Percentiles rank a stretch among this genome's conserved stretches.
These are phyloP conservation scores for Cryphonectria naterciae DNA, from an alignment of 2,329 filamentous ascomycete species.

Conservation along the genomic window DNA sequence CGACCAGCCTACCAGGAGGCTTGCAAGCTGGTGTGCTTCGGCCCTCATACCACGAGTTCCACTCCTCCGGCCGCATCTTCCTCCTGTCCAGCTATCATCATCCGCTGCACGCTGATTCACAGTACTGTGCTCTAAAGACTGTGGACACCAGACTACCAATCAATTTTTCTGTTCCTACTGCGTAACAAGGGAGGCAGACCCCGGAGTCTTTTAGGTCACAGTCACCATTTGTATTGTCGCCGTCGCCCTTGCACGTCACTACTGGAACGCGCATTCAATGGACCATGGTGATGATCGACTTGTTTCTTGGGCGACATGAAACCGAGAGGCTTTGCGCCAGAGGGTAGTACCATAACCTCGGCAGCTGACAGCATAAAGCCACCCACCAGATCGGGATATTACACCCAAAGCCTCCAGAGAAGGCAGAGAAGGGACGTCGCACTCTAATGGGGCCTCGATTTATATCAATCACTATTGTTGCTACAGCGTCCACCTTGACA, in stretches of 20 bases:
- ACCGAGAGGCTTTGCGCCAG: not conserved
- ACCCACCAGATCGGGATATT: not conserved
- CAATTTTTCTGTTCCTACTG: not conserved
- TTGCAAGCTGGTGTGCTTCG: slow-evolving; percentile 9
- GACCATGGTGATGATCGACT: not conserved
- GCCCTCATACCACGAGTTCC: slow-evolving; percentile 1
- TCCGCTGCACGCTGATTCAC: not conserved
- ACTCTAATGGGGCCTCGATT: not conserved
- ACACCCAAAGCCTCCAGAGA: not conserved
- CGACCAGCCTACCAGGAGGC: slow-evolving; percentile 11
- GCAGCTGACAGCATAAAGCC: slow-evolving; percentile 3
- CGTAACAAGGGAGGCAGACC: not conserved
- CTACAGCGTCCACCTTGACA: not conserved
- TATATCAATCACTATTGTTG: not conserved
- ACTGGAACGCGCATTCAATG: not conserved
- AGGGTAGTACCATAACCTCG: not conserved
- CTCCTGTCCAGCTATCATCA: not conserved
- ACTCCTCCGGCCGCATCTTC: slow-evolving; percentile 6
- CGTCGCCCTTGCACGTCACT: not conserved
- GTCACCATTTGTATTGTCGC: not conserved
- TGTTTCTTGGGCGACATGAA: not conserved
- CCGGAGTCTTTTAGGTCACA: not conserved
- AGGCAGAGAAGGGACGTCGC: not conserved
- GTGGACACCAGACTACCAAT: not conserved
- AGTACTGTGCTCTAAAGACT: not conserved